Evolutionary conservation across 78 protist species (phyloP).

Genomic region (Emiliania huxleyi): DNA sequence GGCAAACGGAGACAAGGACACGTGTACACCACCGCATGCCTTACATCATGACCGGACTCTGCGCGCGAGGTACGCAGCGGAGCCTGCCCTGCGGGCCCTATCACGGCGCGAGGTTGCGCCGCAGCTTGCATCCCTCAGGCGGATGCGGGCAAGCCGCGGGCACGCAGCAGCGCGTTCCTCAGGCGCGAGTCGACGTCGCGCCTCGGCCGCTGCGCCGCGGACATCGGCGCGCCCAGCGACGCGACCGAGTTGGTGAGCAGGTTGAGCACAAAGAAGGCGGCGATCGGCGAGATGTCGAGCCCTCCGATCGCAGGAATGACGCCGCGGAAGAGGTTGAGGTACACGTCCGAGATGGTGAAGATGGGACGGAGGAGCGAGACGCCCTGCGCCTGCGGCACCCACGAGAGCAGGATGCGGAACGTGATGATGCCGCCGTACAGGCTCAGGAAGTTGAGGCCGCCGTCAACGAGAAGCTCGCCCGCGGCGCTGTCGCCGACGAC

Average conservation of each 20-base stretch:
- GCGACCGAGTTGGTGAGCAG: neutral
- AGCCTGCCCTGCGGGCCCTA: too few species aligned
- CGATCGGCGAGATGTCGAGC: neutral
- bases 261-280: neutral
- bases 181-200: too few species aligned
- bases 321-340: conserved; percentile 22
- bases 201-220: too few species aligned
- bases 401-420: conserved; percentile 3
- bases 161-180: too few species aligned
- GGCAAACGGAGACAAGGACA: too few species aligned
- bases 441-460: neutral
- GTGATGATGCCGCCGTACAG: neutral
- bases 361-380: neutral
- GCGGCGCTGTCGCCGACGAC: neutral
- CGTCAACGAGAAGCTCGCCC: neutral
- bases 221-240: too few species aligned
- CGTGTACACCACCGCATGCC: too few species aligned
- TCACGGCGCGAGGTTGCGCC: too few species aligned
- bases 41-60: too few species aligned
- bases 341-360: conserved; percentile 1
- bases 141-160: too few species aligned
- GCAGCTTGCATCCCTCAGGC: too few species aligned
- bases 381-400: conserved; percentile 21
- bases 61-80: too few species aligned
- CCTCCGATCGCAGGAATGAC: neutral